Base-by-base conservation (phyloP, 148 eudicot species). In the Polygonum maritimum region DNA sequence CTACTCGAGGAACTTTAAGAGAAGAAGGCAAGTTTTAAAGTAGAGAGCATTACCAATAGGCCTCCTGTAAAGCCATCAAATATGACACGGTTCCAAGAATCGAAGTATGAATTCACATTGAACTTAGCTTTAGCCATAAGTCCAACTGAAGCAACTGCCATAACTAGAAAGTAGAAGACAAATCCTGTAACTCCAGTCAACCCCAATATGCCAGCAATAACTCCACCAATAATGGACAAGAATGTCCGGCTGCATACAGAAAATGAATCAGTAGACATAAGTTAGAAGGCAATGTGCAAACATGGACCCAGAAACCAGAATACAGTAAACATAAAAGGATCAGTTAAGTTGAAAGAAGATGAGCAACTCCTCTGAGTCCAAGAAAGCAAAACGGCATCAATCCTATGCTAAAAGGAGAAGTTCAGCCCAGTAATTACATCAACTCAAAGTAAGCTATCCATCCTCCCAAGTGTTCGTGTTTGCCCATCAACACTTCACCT, bases 21-120 rank as follows among this genome's bases (percentile, higher is more conserved):
- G 33, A 16, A 69, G 75, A 70, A 55, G 38, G 77, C 47, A 76
- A 14, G 79, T 36, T 0, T 11, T 16, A 74, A 48, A 45, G 11
- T 48, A 74, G 48, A 79, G 76, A 80, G 74, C 44, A 10, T 41
- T 92, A 95, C 99, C 99, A 95, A 76, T 78, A 95, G 98, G 48
- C 98, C 99, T n/a, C 97, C 94, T 41, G 89, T 78, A 77, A 95
- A 87, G 79, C 99, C 99, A 75, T 95, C 98, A 75, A 92, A 77
- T 48, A 91, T 69, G 73, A 95, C 85, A 80, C 84, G 86, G 82
- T 84, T 95, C 99, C 98, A 95, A 76, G 91, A 79, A 80, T 88
- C 97, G 54, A 95, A 95, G 83, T 88, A 95, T 55, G 98, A 88
- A 78, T 85, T 92, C 70, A 91, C 78, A 26, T 94, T 84, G 84